Evolutionary conservation across 2,329 filamentous ascomycete genomes (phyloP).

Genomic region (Waltergamsia citrina): DNA sequence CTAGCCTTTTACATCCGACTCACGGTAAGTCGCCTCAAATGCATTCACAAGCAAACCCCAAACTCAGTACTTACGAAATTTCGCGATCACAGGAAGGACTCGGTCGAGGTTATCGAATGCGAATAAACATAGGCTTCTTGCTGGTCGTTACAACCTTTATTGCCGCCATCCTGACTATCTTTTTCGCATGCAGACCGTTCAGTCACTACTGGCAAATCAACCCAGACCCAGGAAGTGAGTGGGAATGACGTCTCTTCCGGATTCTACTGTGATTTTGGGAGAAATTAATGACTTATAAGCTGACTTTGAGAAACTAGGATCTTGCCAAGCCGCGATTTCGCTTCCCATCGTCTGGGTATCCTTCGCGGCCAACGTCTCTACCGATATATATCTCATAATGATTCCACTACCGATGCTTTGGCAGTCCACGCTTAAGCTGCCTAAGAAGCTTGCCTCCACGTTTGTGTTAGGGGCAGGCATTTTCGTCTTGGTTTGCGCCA

Average conservation of each 20-base stretch:
- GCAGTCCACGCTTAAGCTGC: constrained; percentile 21
- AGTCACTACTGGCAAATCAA: constrained; percentile 48
- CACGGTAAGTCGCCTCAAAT: constrained; percentile 23
- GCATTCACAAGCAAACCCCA: too few relatives aligned
- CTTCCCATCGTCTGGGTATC: constrained; percentile 40
- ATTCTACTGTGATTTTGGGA: too few relatives aligned
- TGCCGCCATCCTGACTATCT: constrained; percentile 35
- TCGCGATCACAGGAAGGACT: constrained; percentile 28
- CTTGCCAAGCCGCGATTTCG: constrained; percentile 39
- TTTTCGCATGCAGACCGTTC: constrained; percentile 43
- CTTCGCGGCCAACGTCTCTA: constrained; percentile 40
- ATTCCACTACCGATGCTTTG: constrained; percentile 46
- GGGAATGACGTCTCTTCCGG: not conserved
- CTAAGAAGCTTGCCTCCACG: constrained; percentile 25
- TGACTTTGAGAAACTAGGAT: too few relatives aligned
- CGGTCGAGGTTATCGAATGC: constrained; percentile 28
- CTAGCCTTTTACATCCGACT: constrained; percentile 46
- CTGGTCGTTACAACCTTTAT: constrained; percentile 39
- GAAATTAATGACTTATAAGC: constrained; percentile 30
- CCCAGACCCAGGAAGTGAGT: constrained; percentile 45
- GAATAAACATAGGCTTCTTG: constrained; percentile 39
- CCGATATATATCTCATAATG: constrained; percentile 48
- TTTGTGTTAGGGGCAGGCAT: constrained; percentile 27
- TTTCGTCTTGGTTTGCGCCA: constrained; percentile 26
- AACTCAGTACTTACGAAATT: too few relatives aligned